These are phyloP conservation scores for Marasmius sp. DNA, from an alignment of 1,284 basidiomycete genomes.

Conservation along the genomic window DNA sequence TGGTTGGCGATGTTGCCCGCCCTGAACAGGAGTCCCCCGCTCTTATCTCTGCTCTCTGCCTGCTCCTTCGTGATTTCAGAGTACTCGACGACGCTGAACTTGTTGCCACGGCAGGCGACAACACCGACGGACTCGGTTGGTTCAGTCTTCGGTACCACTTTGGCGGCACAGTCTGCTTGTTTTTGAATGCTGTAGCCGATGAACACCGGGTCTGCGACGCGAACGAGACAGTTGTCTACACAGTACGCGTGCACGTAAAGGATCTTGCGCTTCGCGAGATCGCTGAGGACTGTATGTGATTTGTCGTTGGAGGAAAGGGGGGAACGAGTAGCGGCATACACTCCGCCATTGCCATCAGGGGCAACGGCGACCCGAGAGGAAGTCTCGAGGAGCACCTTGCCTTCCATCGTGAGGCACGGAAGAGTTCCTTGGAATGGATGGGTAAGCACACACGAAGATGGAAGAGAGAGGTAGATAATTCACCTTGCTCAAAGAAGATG, in stretches of 20 bases:
- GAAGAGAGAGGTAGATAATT: constrained; percentile 1
- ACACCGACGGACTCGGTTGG: constrained; percentile 96
- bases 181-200: constrained; percentile 90
- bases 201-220: constrained; percentile 96
- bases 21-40: constrained; percentile 84
- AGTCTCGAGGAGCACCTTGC: constrained; percentile 89
- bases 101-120: constrained; percentile 79
- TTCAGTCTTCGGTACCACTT: constrained; percentile 90
- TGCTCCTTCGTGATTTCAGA: constrained; percentile 92
- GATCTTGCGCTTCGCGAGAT: constrained; percentile 78
- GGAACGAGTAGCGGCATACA: constrained; percentile 90
- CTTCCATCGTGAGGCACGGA: constrained; percentile 92
- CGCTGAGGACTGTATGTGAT: constrained; percentile 78
- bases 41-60: constrained; percentile 74
- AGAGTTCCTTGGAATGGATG: constrained; percentile 70
- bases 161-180: constrained; percentile 88
- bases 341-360: constrained; percentile 96
- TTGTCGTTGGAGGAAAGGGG: constrained; percentile 66
- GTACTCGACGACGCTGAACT: constrained; percentile 95
- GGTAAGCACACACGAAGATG: constrained; percentile 9
- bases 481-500: constrained; percentile 97
- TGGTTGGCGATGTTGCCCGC: constrained; percentile 99
- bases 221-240: constrained; percentile 99
- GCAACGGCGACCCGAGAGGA: constrained; percentile 84
- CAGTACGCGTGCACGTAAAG: constrained; percentile 94